These are phyloP conservation scores for Avena insularis DNA, from an alignment of 176 grass and related monocot genomes.

Conservation along the genomic window DNA sequence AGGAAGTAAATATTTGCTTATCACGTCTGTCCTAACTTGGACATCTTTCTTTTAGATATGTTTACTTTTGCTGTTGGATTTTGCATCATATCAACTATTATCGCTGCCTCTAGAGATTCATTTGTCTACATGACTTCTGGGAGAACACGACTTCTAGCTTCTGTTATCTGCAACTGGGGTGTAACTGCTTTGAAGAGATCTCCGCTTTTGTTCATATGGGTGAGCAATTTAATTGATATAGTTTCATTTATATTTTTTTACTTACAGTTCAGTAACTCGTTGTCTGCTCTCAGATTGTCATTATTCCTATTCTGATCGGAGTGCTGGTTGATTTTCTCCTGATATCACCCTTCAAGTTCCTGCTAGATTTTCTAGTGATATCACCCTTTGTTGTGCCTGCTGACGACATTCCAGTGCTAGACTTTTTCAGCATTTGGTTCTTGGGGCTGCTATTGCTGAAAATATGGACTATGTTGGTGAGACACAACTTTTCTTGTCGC, in stretches of 20 bases:
- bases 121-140: constrained; percentile 39
- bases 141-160: constrained; percentile 43
- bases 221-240: constrained; percentile 37
- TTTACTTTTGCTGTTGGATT: constrained; percentile 53
- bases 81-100: constrained; percentile 49
- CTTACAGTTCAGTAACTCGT: constrained; percentile 24
- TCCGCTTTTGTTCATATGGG: constrained; percentile 54
- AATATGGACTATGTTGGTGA: constrained; percentile 61
- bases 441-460: constrained; percentile 48
- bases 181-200: constrained; percentile 46
- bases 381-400: constrained; percentile 37
- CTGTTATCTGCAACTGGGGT: constrained; percentile 47
- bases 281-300: constrained; percentile 46
- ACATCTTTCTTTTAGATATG: constrained; percentile 51
- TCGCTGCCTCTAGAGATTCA: constrained; percentile 42
- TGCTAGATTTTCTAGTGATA: constrained; percentile 49
- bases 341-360: constrained; percentile 41
- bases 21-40: constrained; percentile 21
- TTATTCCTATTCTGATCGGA: constrained; percentile 58
- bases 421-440: constrained; percentile 51
- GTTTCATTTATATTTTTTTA: constrained; percentile 27
- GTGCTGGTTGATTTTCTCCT: constrained; percentile 55
- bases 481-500: constrained; percentile 17
- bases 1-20: constrained; percentile 26
- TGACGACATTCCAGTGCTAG: constrained; percentile 48